Percentiles rank a stretch among this genome's conserved stretches.
These are phyloP conservation scores for Ascochyta clinopodiicola DNA, from an alignment of 2,329 filamentous ascomycete species.

Conservation along the genomic window DNA sequence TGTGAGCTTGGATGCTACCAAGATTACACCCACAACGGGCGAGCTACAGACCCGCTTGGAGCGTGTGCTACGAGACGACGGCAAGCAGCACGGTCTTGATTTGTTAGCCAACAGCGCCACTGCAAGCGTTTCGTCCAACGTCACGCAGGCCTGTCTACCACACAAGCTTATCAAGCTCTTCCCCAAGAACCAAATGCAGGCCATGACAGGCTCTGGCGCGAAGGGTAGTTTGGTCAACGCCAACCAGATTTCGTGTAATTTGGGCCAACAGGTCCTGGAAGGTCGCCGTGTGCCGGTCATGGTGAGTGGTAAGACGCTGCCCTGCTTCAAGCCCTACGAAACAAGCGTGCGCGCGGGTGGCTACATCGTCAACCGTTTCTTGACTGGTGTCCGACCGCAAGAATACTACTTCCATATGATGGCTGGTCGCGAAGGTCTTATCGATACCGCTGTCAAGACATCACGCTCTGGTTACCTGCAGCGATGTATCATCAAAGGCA, in stretches of 20 bases:
- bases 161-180: slow-evolving; percentile 86
- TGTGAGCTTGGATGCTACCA: slow-evolving; percentile 76
- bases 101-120: slow-evolving; percentile 78
- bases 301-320: slow-evolving; percentile 96
- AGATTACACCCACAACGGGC: slow-evolving; percentile 67
- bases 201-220: slow-evolving; percentile 95
- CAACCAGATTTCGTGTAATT: slow-evolving; percentile 95
- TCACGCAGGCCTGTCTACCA: slow-evolving; percentile 82
- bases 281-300: slow-evolving; percentile 93
- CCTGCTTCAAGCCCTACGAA: slow-evolving; percentile 92
- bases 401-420: slow-evolving; percentile 99
- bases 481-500: slow-evolving; percentile 96
- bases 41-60: slow-evolving; percentile 81
- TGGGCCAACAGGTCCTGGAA: slow-evolving; percentile 96
- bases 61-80: slow-evolving; percentile 87
- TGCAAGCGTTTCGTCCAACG: slow-evolving; percentile 73
- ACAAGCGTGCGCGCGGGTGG: slow-evolving; percentile 88
- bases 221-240: slow-evolving; percentile 95
- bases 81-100: slow-evolving; percentile 90
- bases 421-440: slow-evolving; percentile 97
- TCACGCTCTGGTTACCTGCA: slow-evolving; percentile 96
- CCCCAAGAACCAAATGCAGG: slow-evolving; percentile 97
- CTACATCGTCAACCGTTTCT: slow-evolving; percentile 94
- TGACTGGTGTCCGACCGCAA: slow-evolving; percentile 95
- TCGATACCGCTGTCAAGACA: slow-evolving; percentile 98